Percentiles rank a stretch among this genome's conserved stretches.
These are phyloP conservation scores for Puccinia novopanici DNA, from an alignment of 1,284 basidiomycete genomes.

Conservation along the genomic window DNA sequence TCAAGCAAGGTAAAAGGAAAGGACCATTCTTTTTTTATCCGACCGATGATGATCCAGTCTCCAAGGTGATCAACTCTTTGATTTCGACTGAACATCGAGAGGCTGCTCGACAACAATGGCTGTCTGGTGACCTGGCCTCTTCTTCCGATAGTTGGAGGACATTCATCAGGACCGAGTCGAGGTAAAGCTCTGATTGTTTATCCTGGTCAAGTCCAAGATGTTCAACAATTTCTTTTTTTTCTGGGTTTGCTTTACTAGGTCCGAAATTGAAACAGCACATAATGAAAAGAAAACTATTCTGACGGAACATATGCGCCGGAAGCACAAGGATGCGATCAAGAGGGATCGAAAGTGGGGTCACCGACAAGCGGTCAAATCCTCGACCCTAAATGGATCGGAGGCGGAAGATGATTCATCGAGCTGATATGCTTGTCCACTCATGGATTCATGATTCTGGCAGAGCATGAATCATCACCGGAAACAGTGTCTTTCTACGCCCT, in stretches of 20 bases:
- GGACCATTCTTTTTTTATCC: conserved; percentile 41
- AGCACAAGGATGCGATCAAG: conserved; percentile 48
- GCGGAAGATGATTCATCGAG: not conserved
- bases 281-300: conserved; percentile 22
- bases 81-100: conserved; percentile 10
- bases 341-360: conserved; percentile 32
- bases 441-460: no score
- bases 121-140: not conserved
- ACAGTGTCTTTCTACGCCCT: no score
- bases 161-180: conserved; percentile 39
- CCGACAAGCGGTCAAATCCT: conserved; percentile 9
- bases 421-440: not conserved
- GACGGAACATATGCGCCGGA: conserved; percentile 47
- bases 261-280: conserved; percentile 33
- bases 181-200: conserved; percentile 22
- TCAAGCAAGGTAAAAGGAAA: not conserved
- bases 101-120: conserved; percentile 10
- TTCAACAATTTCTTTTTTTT: not conserved
- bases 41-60: conserved; percentile 17
- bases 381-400: not conserved
- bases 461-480: no score
- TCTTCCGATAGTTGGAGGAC: conserved; percentile 36
- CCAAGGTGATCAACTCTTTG: conserved; percentile 14
- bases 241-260: conserved; percentile 3
- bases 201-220: not conserved